These are phyloP conservation scores for Penicillium cataractarum DNA, from an alignment of 495 filamentous ascomycete genomes.

Conservation along the genomic window DNA sequence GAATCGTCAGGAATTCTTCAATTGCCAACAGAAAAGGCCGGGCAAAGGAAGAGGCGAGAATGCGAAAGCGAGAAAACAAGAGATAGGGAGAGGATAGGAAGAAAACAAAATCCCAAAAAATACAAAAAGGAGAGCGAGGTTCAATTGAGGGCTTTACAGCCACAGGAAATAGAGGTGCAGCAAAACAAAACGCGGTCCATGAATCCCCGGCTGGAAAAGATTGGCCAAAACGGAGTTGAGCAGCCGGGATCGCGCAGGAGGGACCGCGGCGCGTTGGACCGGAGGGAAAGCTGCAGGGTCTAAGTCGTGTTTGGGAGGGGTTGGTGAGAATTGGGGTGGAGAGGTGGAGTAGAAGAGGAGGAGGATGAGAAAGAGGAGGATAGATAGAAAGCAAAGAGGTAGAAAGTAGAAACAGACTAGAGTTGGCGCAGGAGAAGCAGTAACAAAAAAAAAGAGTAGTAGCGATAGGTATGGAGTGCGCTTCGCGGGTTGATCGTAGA, in stretches of 20 bases:
- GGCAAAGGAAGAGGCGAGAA: conserved; percentile 12
- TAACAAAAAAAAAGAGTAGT: neutral
- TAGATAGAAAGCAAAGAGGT: neutral
- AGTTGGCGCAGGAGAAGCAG: neutral
- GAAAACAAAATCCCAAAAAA: conserved; percentile 11
- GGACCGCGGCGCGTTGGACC: conserved; percentile 27
- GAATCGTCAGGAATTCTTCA: neutral
- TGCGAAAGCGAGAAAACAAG: conserved; percentile 20
- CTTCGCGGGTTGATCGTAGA: no score
- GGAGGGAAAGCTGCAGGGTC: conserved; percentile 48
- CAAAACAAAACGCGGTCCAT: conserved; percentile 26
- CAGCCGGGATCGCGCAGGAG: conserved; percentile 44
- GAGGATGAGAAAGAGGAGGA: conserved; percentile 10
- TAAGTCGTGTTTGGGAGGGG: conserved; percentile 22
- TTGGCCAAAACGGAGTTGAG: conserved; percentile 38
- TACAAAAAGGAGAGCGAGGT: conserved; percentile 1
- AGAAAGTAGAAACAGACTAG: neutral
- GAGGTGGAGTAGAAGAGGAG: neutral
- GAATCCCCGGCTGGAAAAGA: conserved; percentile 22
- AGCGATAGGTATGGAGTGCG: conserved; percentile 1
- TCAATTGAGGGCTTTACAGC: conserved; percentile 28
- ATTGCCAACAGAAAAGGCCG: neutral
- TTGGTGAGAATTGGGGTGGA: conserved; percentile 11
- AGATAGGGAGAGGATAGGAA: conserved; percentile 17
- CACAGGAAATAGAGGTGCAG: conserved; percentile 27